Evolutionary conservation across 371 early-diverging fungal species (phyloP).

Genomic region (Lichtheimia ramosa): DNA sequence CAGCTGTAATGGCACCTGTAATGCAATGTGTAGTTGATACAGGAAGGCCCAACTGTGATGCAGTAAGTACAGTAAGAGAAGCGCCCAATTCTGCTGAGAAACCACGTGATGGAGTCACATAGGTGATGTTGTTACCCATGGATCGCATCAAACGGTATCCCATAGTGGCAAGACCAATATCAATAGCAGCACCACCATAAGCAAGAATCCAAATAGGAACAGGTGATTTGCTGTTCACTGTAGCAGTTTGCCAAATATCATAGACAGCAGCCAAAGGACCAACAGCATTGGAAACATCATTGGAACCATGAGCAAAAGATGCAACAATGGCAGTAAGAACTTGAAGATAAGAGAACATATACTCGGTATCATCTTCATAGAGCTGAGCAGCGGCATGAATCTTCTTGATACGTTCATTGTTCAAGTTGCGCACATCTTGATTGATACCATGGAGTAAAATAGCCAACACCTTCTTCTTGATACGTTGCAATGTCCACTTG

Average conservation of each 20-base stretch:
- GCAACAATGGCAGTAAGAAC: conserved; percentile 83
- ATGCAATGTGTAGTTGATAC: conserved; percentile 91
- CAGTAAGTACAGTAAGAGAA: conserved; percentile 83
- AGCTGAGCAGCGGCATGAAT: conserved; percentile 66
- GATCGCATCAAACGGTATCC: conserved; percentile 75
- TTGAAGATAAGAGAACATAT: conserved; percentile 84
- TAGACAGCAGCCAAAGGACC: conserved; percentile 75
- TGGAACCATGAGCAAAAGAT: conserved; percentile 90
- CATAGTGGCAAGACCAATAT: conserved; percentile 72
- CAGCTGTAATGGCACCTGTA: conserved; percentile 81
- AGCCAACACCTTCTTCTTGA: conserved; percentile 16
- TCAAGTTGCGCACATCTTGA: conserved; percentile 61
- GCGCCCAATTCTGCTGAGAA: conserved; percentile 85
- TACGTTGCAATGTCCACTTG: not conserved
- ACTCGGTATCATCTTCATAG: conserved; percentile 81
- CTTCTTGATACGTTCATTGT: conserved; percentile 43
- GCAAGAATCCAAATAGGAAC: conserved; percentile 79
- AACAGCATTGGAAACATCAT: conserved; percentile 89
- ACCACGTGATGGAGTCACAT: conserved; percentile 82
- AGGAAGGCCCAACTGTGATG: conserved; percentile 80
- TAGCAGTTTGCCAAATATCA: conserved; percentile 67
- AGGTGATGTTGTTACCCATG: conserved; percentile 86
- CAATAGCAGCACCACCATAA: conserved; percentile 81
- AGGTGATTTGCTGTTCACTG: conserved; percentile 55
- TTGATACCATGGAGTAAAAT: conserved; percentile 46